Evolutionary conservation across 768 basidiomycete genomes (phyloP), one percentile per base, ranked within the genome.

Genomic region (Melanogaster broomeanus): DNA sequence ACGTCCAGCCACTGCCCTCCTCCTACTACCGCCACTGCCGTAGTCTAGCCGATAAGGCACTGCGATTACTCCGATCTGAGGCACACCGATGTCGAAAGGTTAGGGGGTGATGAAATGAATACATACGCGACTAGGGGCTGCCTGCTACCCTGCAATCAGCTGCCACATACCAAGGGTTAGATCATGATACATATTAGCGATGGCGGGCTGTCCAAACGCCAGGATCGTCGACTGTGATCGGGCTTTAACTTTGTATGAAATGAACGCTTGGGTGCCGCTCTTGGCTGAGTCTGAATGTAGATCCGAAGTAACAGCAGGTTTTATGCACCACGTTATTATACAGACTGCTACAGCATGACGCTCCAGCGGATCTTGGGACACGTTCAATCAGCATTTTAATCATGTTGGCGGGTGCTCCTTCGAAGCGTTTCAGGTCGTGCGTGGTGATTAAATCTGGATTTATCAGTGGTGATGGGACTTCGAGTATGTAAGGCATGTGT

Each of bases 331-430:
- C 40, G 51, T 57, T 48, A 65, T 53, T 48, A n/a, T n/a, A n/a
- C n/a, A n/a, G n/a, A n/a, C n/a, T n/a, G n/a, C n/a, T n/a, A n/a
- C n/a, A n/a, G n/a, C n/a, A n/a, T n/a, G n/a, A n/a, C n/a, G n/a
- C n/a, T 63, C 64, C 56, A 49, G 48, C 63, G 63, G 63, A 64
- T 66, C 63, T 64, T 64, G 47, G 38, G 35, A 41, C 37, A 43
- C 41, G 40, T 52, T 63, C 55, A 38, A 37, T 58, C 62, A 64
- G 62, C 58, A 49, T 53, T 66, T 53, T 52, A 49, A 52, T 48
- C 34, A 46, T 47, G 42, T 31, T 22, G 19, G 43, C 43, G 18
- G 42, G 43, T 42, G 42, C 43, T 40, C 44, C 55, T 43, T 38
- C 31, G n/a, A 40, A 27, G 41, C 45, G 64, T 64, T 66, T 64